phyloP scores from a whole-genome alignment of 768 basidiomycete species.

The Panaeolus cyanescens region DNA sequence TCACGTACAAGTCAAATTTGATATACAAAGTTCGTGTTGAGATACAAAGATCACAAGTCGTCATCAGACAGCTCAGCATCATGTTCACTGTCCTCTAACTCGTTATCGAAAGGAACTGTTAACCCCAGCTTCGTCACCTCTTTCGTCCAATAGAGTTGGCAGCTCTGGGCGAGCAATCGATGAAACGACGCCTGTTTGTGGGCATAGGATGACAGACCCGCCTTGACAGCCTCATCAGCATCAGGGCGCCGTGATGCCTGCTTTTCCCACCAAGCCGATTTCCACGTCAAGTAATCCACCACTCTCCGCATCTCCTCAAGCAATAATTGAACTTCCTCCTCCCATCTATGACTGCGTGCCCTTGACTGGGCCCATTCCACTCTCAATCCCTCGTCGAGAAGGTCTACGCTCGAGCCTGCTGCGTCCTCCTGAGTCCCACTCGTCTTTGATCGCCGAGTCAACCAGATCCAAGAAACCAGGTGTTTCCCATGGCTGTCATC shows the following conservation, averaged over 20 bases:
- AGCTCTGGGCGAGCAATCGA: neutral
- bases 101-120: neutral
- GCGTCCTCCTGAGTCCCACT: neutral
- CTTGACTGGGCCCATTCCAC: constrained; percentile 10
- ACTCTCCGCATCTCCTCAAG: constrained; percentile 10
- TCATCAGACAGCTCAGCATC: too few species aligned
- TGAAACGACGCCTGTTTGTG: neutral
- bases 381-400: constrained; percentile 12
- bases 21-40: too few species aligned
- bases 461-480: constrained; percentile 27
- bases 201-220: neutral
- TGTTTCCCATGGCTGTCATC: constrained; percentile 2
- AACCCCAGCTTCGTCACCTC: neutral
- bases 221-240: neutral
- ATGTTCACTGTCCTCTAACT: too few species aligned
- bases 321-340: constrained; percentile 11
- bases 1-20: too few species aligned
- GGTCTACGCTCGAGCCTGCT: neutral
- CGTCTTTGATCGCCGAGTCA: neutral
- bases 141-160: neutral
- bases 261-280: constrained; percentile 5
- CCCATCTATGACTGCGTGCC: constrained; percentile 3
- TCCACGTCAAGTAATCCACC: constrained; percentile 7
- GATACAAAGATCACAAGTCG: too few species aligned
- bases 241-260: neutral